Base-by-base conservation (phyloP, 2,329 filamentous ascomycete genomes). In the Magnaporthiopsis incrustans region DNA sequence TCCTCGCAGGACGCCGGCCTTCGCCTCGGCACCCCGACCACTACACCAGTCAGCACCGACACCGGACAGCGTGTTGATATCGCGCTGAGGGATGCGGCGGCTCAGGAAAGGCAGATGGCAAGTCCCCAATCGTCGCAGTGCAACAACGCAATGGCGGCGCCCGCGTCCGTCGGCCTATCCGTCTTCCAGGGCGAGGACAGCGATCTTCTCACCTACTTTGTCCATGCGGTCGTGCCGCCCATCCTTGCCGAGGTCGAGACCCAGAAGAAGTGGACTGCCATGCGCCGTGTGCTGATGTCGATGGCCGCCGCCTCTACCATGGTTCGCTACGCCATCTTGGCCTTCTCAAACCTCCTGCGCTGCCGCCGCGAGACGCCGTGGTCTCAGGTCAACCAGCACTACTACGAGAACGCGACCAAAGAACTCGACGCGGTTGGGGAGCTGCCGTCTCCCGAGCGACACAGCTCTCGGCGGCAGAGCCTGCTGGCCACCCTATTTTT, bases 191-290 rank as follows among this genome's bases (percentile, higher is more conserved):
- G 68, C 7, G 74, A 76, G 57, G 74, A 76, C 60, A 72, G 74
- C 56, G 70, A 73, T 15, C 70, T 83, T 2, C 74, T 83, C 66
- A 77, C 81, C 58, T 81, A 81, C 63, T 83, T 83, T 64, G 71
- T 77, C 25, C 76, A 75, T 57, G 78, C 80, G 3, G 76, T 80
- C 22, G 78, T 79, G n/a, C 81, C 81, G 7, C 81, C 81, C 0
- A 83, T 84, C 33, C 75, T 84, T 4, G 78, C 79, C 25, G 79
- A 83, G 60, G 78, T 84, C 0, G 82, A 84, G 67, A 81, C 79
- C 8, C 78, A 81, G 63, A 80, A 79, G 67, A 80, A 78, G 62
- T 84, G 82, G 82, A 73, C 78, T 2, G 74, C 77, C 0, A 81
- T 82, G 67, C 75, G 81, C 6, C 78, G 80, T 59, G 74, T 79